phyloP scores from a whole-genome alignment of 2,329 filamentous ascomycete species.

The Akanthomyces muscarius region DNA sequence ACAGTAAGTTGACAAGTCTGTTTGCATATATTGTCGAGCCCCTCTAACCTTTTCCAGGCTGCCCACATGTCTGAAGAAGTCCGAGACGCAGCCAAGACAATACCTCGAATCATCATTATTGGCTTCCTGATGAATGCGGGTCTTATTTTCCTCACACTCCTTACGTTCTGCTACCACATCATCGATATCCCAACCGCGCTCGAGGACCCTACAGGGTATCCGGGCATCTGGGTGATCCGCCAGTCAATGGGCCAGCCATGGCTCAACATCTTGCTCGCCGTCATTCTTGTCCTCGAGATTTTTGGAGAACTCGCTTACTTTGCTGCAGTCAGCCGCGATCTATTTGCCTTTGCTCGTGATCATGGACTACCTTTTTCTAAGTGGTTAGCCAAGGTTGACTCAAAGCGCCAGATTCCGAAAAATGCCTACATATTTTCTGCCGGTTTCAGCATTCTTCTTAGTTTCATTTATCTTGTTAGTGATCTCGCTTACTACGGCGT shows the following conservation, averaged over 20 bases:
- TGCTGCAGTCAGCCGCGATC: slow-evolving; percentile 14
- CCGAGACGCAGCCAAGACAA: slow-evolving; percentile 18
- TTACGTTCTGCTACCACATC: slow-evolving; percentile 18
- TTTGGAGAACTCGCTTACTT: slow-evolving; percentile 13
- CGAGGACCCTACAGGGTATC: slow-evolving; percentile 9
- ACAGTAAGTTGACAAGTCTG: slow-evolving; percentile 3
- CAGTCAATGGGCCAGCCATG: slow-evolving; percentile 14
- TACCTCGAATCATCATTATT: slow-evolving; percentile 18
- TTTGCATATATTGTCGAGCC: neutral
- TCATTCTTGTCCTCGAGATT: slow-evolving; percentile 5
- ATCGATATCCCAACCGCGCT: slow-evolving; percentile 11
- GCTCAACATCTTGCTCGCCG: slow-evolving; percentile 8
- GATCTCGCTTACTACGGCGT: slow-evolving; percentile 21
- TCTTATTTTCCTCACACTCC: slow-evolving; percentile 6
- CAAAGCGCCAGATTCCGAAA: slow-evolving; percentile 13
- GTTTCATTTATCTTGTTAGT: slow-evolving; percentile 20
- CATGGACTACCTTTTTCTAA: slow-evolving; percentile 13
- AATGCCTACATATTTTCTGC: slow-evolving; percentile 19
- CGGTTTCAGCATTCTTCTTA: slow-evolving; percentile 10
- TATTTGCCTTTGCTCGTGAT: slow-evolving; percentile 17
- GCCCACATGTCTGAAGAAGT: slow-evolving; percentile 21
- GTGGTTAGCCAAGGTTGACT: slow-evolving; percentile 17
- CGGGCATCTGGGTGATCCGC: slow-evolving; percentile 17
- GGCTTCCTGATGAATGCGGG: slow-evolving; percentile 3
- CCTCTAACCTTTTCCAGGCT: neutral